Evolutionary conservation across 2,329 filamentous ascomycete genomes (phyloP), one percentile per base, ranked within the genome.

Genomic region (Penicillium sp.): DNA sequence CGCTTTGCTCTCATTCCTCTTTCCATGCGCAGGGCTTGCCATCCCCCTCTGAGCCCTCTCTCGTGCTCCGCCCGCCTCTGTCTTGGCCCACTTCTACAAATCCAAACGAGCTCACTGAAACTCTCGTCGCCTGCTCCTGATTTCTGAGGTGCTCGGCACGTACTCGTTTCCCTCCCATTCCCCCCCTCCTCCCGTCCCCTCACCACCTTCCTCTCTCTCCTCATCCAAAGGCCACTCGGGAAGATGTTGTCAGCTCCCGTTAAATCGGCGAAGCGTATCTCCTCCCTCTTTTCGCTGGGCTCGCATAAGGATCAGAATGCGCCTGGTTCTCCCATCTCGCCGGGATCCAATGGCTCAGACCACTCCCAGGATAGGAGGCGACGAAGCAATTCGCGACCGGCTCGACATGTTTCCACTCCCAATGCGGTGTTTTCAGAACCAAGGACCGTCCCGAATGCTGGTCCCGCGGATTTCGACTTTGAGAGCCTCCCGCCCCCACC

Each of bases 261-360:
- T 58, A 79, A 78, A 65, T 76, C 76, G 58, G 77, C 76, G 58
- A 78, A 75, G 69, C 77, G 78, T 59, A 77, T 80, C 58, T 79
- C 78, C 11, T 81, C 78, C 39, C 72, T 81, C 48, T 79, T 80
- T 60, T 79, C 77, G 6, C 59, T 79, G 60, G 71, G 74, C 12
- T 74, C 74, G 22, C 67, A 72, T 41, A 75, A 76, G 61, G 75
- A 77, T 53, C 62, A 64, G 17, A 70, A 70, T 35, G 63, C 67
- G 42, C 69, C 74, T 1, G 66, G 67, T 2, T 75, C 75, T 8
- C 68, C 72, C 17, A 62, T 35, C 14, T 63, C 66, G n/a, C 61
- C 70, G 8, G 55, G 61, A 10, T 57, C 63, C 34, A 55, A 63
- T 14, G 31, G 31, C 28, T 67, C 70, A 49, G 51, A 61, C 45